Evolutionary conservation across 176 grass and related monocot species (phyloP).

Genomic region (Musa itinerans): DNA sequence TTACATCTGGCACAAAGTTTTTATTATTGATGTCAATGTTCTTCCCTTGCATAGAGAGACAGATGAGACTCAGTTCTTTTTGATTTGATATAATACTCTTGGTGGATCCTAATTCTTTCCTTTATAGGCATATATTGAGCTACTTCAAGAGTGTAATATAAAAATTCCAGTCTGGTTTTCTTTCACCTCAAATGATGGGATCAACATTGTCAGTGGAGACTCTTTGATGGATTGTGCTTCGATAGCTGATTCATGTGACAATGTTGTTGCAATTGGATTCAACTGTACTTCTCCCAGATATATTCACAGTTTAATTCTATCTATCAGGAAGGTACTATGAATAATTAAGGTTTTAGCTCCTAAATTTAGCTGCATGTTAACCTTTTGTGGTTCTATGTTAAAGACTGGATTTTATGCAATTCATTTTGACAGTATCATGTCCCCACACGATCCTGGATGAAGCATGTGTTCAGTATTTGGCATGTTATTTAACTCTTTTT

Average conservation of each 20-base stretch:
- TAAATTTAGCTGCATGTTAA: neutral
- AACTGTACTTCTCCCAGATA: constrained; percentile 45
- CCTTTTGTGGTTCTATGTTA: neutral
- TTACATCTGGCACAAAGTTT: neutral
- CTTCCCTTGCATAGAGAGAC: neutral
- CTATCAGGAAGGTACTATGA: constrained; percentile 33
- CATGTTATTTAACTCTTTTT: too few relatives aligned
- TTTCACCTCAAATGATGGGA: constrained; percentile 41
- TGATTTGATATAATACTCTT: neutral
- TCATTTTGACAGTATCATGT: neutral
- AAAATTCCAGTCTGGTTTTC: constrained; percentile 41
- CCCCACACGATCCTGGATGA: too few relatives aligned
- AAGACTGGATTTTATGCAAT: neutral
- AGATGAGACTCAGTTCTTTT: neutral
- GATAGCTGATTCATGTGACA: constrained; percentile 38
- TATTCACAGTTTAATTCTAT: constrained; percentile 34
- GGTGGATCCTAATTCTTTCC: neutral
- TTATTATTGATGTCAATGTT: neutral
- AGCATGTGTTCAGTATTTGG: too few relatives aligned
- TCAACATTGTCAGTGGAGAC: constrained; percentile 44
- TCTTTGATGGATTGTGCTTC: constrained; percentile 36
- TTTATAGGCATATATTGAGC: constrained; percentile 39
- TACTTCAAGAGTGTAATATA: constrained; percentile 35
- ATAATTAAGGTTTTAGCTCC: neutral
- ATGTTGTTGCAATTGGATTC: constrained; percentile 43